phyloP scores from a whole-genome alignment of 108 stramenopile species.

The Mediolabrus comicus region DNA sequence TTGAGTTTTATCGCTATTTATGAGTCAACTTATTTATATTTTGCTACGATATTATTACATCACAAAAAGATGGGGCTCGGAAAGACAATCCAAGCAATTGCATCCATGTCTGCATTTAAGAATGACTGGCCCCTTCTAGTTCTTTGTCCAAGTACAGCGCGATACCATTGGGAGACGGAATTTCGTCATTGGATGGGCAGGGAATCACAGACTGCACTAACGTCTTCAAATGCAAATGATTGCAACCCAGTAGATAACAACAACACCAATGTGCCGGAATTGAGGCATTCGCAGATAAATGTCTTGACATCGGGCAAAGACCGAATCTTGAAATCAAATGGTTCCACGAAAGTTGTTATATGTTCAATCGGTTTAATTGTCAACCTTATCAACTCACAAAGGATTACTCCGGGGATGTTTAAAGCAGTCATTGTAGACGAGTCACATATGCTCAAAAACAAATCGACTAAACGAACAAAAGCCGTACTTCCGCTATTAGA shows the following conservation, averaged over 20 bases:
- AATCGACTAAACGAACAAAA: constrained; percentile 78
- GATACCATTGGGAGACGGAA: constrained; percentile 95
- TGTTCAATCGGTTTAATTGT: constrained; percentile 83
- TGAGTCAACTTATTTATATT: too few relatives aligned
- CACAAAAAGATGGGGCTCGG: constrained; percentile 82
- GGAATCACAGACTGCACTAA: constrained; percentile 20
- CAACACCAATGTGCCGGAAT: not conserved
- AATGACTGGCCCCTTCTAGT: constrained; percentile 93
- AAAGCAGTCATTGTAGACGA: constrained; percentile 93
- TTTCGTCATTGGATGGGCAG: constrained; percentile 82
- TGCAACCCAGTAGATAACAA: not conserved
- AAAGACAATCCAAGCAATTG: constrained; percentile 92
- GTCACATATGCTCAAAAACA: constrained; percentile 93
- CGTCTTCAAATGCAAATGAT: constrained; percentile 10
- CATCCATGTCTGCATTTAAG: constrained; percentile 74
- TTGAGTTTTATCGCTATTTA: constrained; percentile 13
- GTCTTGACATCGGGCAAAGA: constrained; percentile 74
- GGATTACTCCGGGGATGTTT: constrained; percentile 70
- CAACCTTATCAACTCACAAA: constrained; percentile 47
- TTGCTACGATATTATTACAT: too few relatives aligned
- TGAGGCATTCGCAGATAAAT: constrained; percentile 62
- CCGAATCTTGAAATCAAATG: constrained; percentile 41
- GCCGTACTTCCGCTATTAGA: constrained; percentile 77
- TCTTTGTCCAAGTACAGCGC: constrained; percentile 85
- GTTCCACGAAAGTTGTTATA: constrained; percentile 68